Conservation (phyloP, 495 filamentous ascomycete species). For the Parathielavia hyrcaniae region DNA sequence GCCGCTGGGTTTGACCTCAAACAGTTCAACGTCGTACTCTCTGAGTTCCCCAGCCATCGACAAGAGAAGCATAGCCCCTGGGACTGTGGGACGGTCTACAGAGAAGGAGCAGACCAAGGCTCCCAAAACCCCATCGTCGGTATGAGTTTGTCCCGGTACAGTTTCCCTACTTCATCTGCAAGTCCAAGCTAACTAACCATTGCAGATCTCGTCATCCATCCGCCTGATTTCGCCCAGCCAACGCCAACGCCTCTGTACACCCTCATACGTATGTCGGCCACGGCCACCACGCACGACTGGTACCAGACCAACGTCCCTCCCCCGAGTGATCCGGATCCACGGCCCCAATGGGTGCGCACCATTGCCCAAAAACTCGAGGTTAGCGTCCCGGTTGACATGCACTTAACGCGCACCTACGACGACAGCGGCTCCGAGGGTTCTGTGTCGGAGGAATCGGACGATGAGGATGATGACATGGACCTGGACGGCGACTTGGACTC, state of each 20-base stretch:
- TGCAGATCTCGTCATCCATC: constrained; percentile 43
- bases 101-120: constrained; percentile 4
- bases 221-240: constrained; percentile 29
- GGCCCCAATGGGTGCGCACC: constrained; percentile 39
- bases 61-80: constrained; percentile 26
- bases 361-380: constrained; percentile 38
- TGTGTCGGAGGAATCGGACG: constrained; percentile 9
- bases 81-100: constrained; percentile 38
- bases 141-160: constrained; percentile 10
- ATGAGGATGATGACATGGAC: constrained; percentile 21
- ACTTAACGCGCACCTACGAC: constrained; percentile 22
- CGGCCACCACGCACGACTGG: constrained; percentile 40
- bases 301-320: constrained; percentile 39
- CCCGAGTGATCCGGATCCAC: constrained; percentile 17
- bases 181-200: not conserved
- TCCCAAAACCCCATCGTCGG: constrained; percentile 42
- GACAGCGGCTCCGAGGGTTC: constrained; percentile 22
- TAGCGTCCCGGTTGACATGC: constrained; percentile 28
- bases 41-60: constrained; percentile 11
- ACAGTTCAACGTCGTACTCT: constrained; percentile 37
- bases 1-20: constrained; percentile 35
- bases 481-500: constrained; percentile 20
- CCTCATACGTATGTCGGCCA: constrained; percentile 42
- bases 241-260: constrained; percentile 36
- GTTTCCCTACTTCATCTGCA: not conserved